These are phyloP conservation scores for Penicillium soppii DNA, from an alignment of 495 filamentous ascomycete species.

Conservation along the genomic window DNA sequence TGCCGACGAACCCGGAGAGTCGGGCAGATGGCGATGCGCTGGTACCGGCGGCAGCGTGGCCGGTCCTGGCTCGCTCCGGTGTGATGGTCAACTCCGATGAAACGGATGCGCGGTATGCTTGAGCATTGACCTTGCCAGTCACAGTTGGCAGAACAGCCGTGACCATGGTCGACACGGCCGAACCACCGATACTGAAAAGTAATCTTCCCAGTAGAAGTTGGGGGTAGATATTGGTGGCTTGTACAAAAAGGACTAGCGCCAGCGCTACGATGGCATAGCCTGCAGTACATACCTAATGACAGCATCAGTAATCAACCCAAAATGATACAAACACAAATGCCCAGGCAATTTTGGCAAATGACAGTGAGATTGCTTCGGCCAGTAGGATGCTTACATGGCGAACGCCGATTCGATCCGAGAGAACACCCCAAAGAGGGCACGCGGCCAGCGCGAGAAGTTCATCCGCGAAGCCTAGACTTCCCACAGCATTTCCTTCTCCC, in stretches of 20 bases:
- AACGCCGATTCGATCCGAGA: constrained; percentile 88
- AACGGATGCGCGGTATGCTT: constrained; percentile 41
- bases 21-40: constrained; percentile 49
- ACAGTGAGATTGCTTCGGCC: not conserved
- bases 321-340: not conserved
- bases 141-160: constrained; percentile 90
- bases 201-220: constrained; percentile 82
- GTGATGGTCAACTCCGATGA: constrained; percentile 66
- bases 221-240: constrained; percentile 84
- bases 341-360: not conserved
- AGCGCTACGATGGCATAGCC: constrained; percentile 81
- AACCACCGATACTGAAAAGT: constrained; percentile 85
- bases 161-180: constrained; percentile 96
- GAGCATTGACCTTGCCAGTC: constrained; percentile 46
- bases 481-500: constrained; percentile 84
- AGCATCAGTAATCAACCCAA: not conserved
- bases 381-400: constrained; percentile 49
- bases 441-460: constrained; percentile 88
- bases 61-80: constrained; percentile 44
- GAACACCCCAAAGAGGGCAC: constrained; percentile 86
- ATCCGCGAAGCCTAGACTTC: constrained; percentile 93
- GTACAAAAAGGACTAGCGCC: constrained; percentile 76
- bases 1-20: constrained; percentile 84
- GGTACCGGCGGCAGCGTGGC: constrained; percentile 10
- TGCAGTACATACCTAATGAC: constrained; percentile 62